Conservation (phyloP, 495 filamentous ascomycete species). For the Geopyxis carbonaria region DNA sequence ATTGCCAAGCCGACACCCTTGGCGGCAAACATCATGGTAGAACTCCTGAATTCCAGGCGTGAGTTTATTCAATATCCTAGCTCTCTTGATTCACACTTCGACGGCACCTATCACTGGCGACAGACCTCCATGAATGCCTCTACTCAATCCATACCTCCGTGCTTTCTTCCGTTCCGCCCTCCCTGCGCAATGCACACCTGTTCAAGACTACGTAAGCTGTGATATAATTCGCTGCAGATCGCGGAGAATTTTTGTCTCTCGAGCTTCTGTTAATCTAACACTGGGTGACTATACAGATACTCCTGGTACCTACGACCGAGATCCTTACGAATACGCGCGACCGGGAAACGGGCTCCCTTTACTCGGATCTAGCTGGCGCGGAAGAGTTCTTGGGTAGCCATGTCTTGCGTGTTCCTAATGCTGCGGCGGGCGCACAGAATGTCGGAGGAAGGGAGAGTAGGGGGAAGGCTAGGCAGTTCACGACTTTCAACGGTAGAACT, state of each 20-base stretch:
- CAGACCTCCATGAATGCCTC: conserved; percentile 65
- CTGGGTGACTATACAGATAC: conserved; percentile 38
- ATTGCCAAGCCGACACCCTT: too few species aligned
- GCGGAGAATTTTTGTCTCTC: background rate
- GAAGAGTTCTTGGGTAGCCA: conserved; percentile 96
- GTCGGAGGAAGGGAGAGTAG: conserved; percentile 59
- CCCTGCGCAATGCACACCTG: conserved; percentile 79
- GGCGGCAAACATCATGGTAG: too few species aligned
- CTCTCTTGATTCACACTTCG: too few species aligned
- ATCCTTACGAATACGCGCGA: conserved; percentile 77
- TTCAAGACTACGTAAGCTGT: conserved; percentile 60
- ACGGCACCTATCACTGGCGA: conserved; percentile 4
- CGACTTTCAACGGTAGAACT: conserved; percentile 80
- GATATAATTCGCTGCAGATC: background rate
- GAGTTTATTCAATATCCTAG: too few species aligned
- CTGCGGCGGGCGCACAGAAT: conserved; percentile 36
- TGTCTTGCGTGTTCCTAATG: conserved; percentile 67
- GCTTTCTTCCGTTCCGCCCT: conserved; percentile 95
- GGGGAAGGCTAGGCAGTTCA: conserved; percentile 84
- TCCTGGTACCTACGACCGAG: conserved; percentile 87
- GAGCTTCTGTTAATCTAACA: conserved; percentile 4
- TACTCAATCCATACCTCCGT: conserved; percentile 94
- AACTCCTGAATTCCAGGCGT: too few species aligned
- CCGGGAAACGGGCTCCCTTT: conserved; percentile 58
- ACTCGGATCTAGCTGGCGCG: conserved; percentile 63